Conservation (phyloP, 495 filamentous ascomycete genomes). For the Neurospora sp. region DNA sequence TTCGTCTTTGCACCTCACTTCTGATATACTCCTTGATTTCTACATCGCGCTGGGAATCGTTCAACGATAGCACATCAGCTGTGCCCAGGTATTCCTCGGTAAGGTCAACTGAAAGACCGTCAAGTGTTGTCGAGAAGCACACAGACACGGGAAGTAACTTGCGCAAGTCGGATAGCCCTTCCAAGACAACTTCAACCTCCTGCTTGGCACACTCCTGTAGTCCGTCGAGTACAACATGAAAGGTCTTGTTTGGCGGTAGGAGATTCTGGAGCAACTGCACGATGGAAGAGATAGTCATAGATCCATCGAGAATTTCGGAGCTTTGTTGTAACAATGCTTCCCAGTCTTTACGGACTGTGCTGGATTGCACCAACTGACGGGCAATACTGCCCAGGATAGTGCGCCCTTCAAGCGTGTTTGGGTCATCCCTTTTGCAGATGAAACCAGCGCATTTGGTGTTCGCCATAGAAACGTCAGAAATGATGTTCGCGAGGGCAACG, state of each 20-base stretch:
- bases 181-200: background rate
- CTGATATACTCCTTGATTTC: background rate
- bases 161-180: background rate
- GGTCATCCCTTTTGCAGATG: slow-evolving; percentile 4
- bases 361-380: background rate
- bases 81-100: background rate
- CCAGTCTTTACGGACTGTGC: background rate
- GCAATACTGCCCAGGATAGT: slow-evolving; percentile 1
- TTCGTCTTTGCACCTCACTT: background rate
- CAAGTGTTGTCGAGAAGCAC: background rate
- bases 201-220: background rate
- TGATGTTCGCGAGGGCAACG: background rate
- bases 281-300: background rate
- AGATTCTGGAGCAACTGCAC: background rate
- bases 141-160: background rate
- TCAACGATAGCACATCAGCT: background rate
- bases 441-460: background rate
- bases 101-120: background rate
- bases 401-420: background rate
- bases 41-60: fast-evolving
- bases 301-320: background rate
- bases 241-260: fast-evolving
- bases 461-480: background rate
- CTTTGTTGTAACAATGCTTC: background rate
- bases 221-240: background rate